A percentile compares a stretch with the other conserved stretches of the same genome.
Evolutionary conservation across 495 filamentous ascomycete species (phyloP).

Genomic region (Cercophora samala): DNA sequence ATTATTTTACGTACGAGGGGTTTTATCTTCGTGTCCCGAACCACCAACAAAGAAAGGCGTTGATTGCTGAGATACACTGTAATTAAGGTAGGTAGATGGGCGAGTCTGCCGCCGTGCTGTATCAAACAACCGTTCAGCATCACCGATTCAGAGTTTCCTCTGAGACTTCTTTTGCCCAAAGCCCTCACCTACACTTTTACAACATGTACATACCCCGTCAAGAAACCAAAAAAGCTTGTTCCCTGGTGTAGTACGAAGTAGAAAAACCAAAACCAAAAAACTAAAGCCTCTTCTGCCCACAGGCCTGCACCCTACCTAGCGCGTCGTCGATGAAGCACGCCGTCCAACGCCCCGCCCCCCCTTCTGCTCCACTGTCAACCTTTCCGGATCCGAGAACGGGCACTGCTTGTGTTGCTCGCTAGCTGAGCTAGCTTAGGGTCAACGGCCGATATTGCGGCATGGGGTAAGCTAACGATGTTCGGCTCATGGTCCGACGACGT

Average conservation of each 20-base stretch:
- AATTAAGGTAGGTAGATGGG: neutral
- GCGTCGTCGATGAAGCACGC: neutral
- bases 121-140: neutral
- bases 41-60: neutral
- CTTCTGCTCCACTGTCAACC: too few species aligned
- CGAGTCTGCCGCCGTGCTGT: neutral
- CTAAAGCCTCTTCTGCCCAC: neutral
- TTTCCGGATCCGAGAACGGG: neutral
- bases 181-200: too few species aligned
- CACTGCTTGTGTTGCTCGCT: neutral
- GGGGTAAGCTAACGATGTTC: constrained; percentile 2
- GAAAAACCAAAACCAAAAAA: neutral
- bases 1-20: neutral
- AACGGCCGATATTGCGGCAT: constrained; percentile 1
- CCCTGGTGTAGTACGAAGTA: neutral
- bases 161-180: neutral
- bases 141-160: too few species aligned
- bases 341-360: neutral
- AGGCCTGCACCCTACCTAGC: too few species aligned
- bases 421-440: neutral
- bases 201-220: neutral
- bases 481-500: constrained; percentile 4
- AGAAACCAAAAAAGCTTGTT: neutral
- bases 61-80: too few species aligned
- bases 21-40: neutral